These are phyloP conservation scores for Candida sithepensis DNA, from an alignment of 805 yeast genomes.

Conservation along the genomic window DNA sequence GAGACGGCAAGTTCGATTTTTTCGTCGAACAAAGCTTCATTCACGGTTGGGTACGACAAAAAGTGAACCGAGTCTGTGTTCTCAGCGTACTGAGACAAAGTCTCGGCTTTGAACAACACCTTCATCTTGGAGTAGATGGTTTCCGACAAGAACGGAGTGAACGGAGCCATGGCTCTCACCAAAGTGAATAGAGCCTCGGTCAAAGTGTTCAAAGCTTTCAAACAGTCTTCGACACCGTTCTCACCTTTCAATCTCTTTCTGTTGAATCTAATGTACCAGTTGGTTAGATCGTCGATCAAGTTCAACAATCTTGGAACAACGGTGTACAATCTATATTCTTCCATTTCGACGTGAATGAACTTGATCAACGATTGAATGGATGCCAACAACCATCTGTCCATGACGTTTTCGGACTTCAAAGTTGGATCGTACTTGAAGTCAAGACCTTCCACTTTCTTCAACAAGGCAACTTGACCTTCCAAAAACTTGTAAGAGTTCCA, in stretches of 20 bases:
- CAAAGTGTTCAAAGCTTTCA: slow-evolving; percentile 83
- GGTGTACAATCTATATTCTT: slow-evolving; percentile 83
- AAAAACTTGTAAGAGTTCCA: slow-evolving; percentile 96
- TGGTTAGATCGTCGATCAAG: slow-evolving; percentile 91
- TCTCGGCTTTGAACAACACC: slow-evolving; percentile 55
- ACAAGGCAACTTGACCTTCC: slow-evolving; percentile 86
- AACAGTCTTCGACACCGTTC: slow-evolving; percentile 78
- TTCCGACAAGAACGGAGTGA: slow-evolving; percentile 95
- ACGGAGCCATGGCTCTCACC: slow-evolving; percentile 97
- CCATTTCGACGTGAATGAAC: slow-evolving; percentile 88
- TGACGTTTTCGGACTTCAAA: slow-evolving; percentile 73
- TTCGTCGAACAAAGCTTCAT: slow-evolving; percentile 75
- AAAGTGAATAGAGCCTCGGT: slow-evolving; percentile 86
- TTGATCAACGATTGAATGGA: slow-evolving; percentile 89
- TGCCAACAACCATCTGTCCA: slow-evolving; percentile 97
- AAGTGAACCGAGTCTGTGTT: slow-evolving; percentile 89
- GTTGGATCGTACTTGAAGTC: slow-evolving; percentile 71
- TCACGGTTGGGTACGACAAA: slow-evolving; percentile 83
- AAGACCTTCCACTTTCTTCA: slow-evolving; percentile 67
- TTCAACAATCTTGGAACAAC: slow-evolving; percentile 90
- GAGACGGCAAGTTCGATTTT: slow-evolving; percentile 83
- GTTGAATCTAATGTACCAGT: slow-evolving; percentile 98
- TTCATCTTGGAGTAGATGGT: slow-evolving; percentile 76
- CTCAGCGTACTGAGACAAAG: slow-evolving; percentile 44
- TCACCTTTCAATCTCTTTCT: slow-evolving; percentile 98